A percentile compares a stretch with the other conserved stretches of the same genome.
Evolutionary conservation across 1,284 basidiomycete genomes (phyloP).

Genomic region (Phylloboletellus chloephorus): DNA sequence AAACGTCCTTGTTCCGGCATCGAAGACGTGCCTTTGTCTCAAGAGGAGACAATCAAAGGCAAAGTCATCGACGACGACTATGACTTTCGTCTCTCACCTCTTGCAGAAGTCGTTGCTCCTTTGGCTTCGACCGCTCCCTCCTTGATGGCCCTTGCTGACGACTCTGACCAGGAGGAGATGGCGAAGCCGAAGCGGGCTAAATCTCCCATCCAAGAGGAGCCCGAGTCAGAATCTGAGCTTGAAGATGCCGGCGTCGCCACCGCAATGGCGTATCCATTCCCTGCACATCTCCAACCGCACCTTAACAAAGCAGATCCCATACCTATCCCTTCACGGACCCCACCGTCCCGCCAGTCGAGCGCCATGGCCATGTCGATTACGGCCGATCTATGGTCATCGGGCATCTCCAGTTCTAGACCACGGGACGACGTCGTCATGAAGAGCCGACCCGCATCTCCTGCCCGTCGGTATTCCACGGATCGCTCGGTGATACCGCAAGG

Average conservation of each 20-base stretch:
- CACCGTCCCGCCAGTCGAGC: constrained; percentile 29
- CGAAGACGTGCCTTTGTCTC: constrained; percentile 22
- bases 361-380: constrained; percentile 29
- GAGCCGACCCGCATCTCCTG: constrained; percentile 27
- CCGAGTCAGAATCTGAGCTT: constrained; percentile 24
- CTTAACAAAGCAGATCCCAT: constrained; percentile 28
- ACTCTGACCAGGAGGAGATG: constrained; percentile 31
- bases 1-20: constrained; percentile 20
- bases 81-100: constrained; percentile 37
- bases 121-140: constrained; percentile 30
- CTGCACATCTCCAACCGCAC: constrained; percentile 28
- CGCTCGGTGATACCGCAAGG: constrained; percentile 14
- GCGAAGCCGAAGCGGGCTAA: constrained; percentile 23
- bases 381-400: constrained; percentile 25
- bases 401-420: constrained; percentile 23
- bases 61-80: constrained; percentile 30
- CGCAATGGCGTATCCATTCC: constrained; percentile 26
- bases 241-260: constrained; percentile 22
- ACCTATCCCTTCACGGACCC: constrained; percentile 28
- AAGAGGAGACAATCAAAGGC: constrained; percentile 22
- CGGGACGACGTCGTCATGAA: constrained; percentile 30
- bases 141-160: constrained; percentile 33
- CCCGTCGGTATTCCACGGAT: constrained; percentile 22
- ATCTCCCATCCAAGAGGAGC: constrained; percentile 21
- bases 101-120: constrained; percentile 31